Evolutionary conservation across 768 basidiomycete species (phyloP).

Genomic region (Mycena vulgaris): DNA sequence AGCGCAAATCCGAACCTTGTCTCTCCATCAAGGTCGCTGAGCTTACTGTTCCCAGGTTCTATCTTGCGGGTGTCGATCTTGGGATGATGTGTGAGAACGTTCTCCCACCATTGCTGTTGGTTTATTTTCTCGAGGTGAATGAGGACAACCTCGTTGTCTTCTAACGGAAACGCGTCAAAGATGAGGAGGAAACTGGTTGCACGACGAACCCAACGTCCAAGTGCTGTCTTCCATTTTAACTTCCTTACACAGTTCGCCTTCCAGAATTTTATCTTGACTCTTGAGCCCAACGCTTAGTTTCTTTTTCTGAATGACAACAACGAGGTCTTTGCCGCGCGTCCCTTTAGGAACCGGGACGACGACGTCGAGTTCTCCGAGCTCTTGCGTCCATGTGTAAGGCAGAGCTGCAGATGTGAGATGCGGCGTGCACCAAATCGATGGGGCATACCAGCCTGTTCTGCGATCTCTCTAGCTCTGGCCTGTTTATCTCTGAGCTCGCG

Average conservation of each 20-base stretch:
- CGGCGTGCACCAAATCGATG: conserved; percentile 38
- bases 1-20: conserved; percentile 71
- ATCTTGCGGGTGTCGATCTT: conserved; percentile 98
- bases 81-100: conserved; percentile 94
- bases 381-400: conserved; percentile 94
- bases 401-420: conserved; percentile 66
- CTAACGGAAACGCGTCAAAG: conserved; percentile 54
- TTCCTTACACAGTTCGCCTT: conserved; percentile 93
- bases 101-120: conserved; percentile 97
- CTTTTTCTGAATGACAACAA: conserved; percentile 84
- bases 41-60: conserved; percentile 93
- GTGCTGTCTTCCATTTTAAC: conserved; percentile 97
- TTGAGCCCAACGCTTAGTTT: conserved; percentile 89
- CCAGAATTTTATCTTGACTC: conserved; percentile 86
- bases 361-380: conserved; percentile 89
- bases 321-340: conserved; percentile 84
- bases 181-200: not conserved
- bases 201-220: conserved; percentile 88
- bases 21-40: conserved; percentile 96
- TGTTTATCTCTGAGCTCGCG: conserved; percentile 80
- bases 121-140: conserved; percentile 92
- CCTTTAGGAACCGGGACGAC: conserved; percentile 89
- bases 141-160: conserved; percentile 81
- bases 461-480: conserved; percentile 77
- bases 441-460: conserved; percentile 87